Percentiles rank a stretch among this genome's conserved stretches.
These are phyloP conservation scores for Pterocarpus macrocarpus DNA, from an alignment of 306 rosid species.

Conservation along the genomic window DNA sequence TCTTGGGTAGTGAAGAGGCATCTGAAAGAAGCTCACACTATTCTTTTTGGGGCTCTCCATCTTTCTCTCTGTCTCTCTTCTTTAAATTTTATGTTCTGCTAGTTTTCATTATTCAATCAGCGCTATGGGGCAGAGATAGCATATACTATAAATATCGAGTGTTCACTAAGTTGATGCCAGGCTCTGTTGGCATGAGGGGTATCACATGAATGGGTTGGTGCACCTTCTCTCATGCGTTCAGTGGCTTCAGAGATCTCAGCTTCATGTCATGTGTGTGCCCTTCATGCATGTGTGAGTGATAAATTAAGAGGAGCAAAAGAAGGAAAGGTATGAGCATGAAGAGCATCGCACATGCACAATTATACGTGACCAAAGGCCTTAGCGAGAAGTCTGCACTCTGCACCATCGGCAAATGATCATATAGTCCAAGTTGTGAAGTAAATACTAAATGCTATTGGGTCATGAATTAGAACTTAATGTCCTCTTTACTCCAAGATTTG, in stretches of 20 bases:
- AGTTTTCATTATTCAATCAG: background rate
- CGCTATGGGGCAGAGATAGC: background rate
- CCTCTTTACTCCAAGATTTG: no score
- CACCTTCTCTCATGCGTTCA: conserved; percentile 61
- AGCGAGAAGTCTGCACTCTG: no score
- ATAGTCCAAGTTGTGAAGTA: no score
- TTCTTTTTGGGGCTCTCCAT: conserved; percentile 58
- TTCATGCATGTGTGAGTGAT: conserved; percentile 14
- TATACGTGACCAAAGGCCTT: no score
- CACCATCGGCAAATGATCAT: no score
- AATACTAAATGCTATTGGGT: no score
- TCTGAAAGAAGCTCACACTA: conserved; percentile 62
- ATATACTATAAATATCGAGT: conserved; percentile 18
- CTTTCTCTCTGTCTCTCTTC: background rate
- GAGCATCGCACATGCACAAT: background rate
- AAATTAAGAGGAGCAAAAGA: conserved; percentile 4
- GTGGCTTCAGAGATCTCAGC: background rate
- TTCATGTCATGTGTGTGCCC: conserved; percentile 25
- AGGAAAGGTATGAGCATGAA: background rate
- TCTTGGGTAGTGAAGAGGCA: conserved; percentile 87
- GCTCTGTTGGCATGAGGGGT: conserved; percentile 55
- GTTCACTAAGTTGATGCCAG: conserved; percentile 41
- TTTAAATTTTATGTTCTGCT: background rate
- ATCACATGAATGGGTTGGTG: conserved; percentile 74
- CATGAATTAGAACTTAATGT: no score